Conservation (phyloP, 2,329 filamentous ascomycete genomes). For the Arthrinium phaeospermum region DNA sequence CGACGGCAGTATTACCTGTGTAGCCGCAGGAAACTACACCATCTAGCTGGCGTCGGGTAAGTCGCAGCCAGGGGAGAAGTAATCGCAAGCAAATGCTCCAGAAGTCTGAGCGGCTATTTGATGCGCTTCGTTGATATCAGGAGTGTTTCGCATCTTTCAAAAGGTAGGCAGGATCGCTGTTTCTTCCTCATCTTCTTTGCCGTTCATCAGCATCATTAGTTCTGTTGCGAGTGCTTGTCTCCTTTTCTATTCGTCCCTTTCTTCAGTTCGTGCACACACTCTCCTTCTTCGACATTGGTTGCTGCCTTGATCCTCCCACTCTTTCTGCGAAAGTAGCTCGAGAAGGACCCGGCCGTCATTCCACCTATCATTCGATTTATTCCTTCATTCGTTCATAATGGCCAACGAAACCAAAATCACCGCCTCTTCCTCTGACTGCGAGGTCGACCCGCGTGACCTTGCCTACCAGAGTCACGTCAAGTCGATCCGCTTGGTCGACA, state of each 20-base stretch:
- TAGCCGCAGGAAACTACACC: background rate
- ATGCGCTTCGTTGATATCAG: constrained; percentile 32
- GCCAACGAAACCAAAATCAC: constrained; percentile 46
- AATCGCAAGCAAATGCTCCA: constrained; percentile 21
- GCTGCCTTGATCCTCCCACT: constrained; percentile 20
- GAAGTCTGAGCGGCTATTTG: constrained; percentile 28
- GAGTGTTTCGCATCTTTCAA: constrained; percentile 28
- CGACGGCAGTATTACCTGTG: background rate
- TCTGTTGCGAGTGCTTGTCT: constrained; percentile 21
- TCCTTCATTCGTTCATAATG: constrained; percentile 31
- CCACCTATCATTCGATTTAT: background rate
- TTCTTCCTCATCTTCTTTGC: constrained; percentile 19
- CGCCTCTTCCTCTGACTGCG: constrained; percentile 53
- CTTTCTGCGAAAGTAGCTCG: constrained; percentile 29
- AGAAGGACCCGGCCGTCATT: constrained; percentile 21
- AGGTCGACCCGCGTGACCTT: constrained; percentile 51
- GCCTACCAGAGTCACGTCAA: constrained; percentile 44
- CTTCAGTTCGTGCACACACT: constrained; percentile 16
- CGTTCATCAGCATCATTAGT: constrained; percentile 28
- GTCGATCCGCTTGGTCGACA: constrained; percentile 48
- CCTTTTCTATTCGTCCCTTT: constrained; percentile 22
- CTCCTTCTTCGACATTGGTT: background rate
- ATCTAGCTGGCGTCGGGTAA: background rate
- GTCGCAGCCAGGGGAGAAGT: background rate
- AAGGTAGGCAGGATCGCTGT: constrained; percentile 23